Evolutionary conservation across 208 protist genomes (phyloP).

Genomic region (Angomonas desouzai): DNA sequence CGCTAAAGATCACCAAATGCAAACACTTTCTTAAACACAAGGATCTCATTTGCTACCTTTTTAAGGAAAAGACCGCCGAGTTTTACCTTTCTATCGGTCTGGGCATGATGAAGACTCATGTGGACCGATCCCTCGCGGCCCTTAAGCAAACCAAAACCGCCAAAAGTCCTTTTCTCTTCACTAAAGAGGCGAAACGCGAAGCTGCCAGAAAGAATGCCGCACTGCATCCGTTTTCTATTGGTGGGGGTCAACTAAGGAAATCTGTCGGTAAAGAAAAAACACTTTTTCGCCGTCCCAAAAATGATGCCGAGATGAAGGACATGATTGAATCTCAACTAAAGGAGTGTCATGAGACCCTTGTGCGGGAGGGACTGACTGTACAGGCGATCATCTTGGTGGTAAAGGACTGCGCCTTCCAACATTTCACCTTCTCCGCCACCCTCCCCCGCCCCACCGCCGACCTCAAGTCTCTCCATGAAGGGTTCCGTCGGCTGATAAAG

Average conservation of each 20-base stretch:
- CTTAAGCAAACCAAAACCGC: not conserved
- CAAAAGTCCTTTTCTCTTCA: not conserved
- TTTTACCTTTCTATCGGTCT: slow-evolving; percentile 56
- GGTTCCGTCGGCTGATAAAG: slow-evolving; percentile 11
- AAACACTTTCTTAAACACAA: slow-evolving; percentile 29
- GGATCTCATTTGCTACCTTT: slow-evolving; percentile 45
- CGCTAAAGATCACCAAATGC: slow-evolving; percentile 49
- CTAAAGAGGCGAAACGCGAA: not conserved
- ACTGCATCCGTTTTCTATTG: slow-evolving; percentile 1
- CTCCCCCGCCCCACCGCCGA: slow-evolving; percentile 28
- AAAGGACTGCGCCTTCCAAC: slow-evolving; percentile 28
- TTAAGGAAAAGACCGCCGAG: slow-evolving; percentile 45
- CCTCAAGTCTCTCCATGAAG: slow-evolving; percentile 18
- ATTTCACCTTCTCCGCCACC: slow-evolving; percentile 19
- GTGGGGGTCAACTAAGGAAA: slow-evolving; percentile 18
- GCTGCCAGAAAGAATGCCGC: not conserved
- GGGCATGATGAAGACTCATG: slow-evolving; percentile 44
- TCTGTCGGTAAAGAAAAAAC: slow-evolving; percentile 48
- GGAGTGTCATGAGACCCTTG: slow-evolving; percentile 25
- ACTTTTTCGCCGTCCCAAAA: slow-evolving; percentile 11
- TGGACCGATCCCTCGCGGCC: slow-evolving; percentile 24
- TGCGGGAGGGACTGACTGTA: slow-evolving; percentile 21
- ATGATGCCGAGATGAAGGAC: slow-evolving; percentile 14
- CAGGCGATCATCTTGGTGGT: slow-evolving; percentile 25
- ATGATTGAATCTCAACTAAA: slow-evolving; percentile 17